phyloP scores from a whole-genome alignment of 2,329 filamentous ascomycete species.

The Rhexocercosporidium sp. region DNA sequence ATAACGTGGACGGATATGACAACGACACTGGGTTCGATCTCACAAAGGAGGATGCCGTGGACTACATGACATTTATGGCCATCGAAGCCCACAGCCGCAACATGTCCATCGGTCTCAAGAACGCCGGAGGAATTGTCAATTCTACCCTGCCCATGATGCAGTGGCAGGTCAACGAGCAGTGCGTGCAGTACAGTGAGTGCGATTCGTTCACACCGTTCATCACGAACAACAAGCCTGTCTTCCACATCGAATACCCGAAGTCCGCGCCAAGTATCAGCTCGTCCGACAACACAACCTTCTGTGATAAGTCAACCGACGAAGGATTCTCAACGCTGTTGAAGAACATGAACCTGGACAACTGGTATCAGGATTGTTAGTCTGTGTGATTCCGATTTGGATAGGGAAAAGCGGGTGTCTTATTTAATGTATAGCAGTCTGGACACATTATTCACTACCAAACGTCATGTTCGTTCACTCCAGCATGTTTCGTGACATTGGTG shows the following conservation, averaged over 20 bases:
- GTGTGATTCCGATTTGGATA: background rate
- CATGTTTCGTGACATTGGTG: background rate
- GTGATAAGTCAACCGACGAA: conserved; percentile 11
- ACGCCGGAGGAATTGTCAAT: conserved; percentile 64
- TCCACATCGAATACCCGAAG: conserved; percentile 74
- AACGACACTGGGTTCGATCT: conserved; percentile 69
- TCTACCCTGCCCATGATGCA: conserved; percentile 57
- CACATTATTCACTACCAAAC: background rate
- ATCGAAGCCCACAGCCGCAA: conserved; percentile 56
- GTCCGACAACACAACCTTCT: conserved; percentile 11
- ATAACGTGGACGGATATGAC: conserved; percentile 72
- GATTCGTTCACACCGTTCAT: conserved; percentile 63
- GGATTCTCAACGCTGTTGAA: conserved; percentile 33
- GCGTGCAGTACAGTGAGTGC: conserved; percentile 65
- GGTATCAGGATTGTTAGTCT: conserved; percentile 16
- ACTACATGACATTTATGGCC: conserved; percentile 68
- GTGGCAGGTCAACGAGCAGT: conserved; percentile 75
- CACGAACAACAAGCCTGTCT: conserved; percentile 67
- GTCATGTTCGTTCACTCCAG: background rate
- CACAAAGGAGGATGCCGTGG: conserved; percentile 59
- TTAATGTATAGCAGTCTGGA: background rate
- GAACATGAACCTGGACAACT: conserved; percentile 27
- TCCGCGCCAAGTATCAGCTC: conserved; percentile 10
- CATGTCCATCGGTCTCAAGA: conserved; percentile 72
- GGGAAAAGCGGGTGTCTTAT: background rate